A percentile compares a stretch with the other conserved stretches of the same genome.
These are phyloP conservation scores for Lactarius akahatsu DNA, from an alignment of 768 basidiomycete genomes.

Conservation along the genomic window DNA sequence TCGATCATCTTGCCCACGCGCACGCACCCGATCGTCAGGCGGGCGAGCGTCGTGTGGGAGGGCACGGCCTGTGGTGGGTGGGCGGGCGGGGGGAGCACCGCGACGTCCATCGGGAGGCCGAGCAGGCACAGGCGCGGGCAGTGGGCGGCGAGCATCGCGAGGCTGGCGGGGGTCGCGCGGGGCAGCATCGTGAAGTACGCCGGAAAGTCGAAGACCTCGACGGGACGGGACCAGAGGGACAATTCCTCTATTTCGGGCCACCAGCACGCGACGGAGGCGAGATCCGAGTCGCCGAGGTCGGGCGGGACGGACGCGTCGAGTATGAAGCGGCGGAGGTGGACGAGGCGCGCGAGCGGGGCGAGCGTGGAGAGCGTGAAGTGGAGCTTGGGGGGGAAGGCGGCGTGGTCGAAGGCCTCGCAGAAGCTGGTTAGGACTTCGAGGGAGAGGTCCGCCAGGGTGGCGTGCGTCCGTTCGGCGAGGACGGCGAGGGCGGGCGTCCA, in stretches of 20 bases:
- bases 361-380: conserved; percentile 33
- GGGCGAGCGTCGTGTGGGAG: conserved; percentile 26
- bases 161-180: conserved; percentile 31
- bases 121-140: conserved; percentile 32
- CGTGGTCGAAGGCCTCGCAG: conserved; percentile 27
- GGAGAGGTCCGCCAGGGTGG: conserved; percentile 23
- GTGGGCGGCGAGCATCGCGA: conserved; percentile 30
- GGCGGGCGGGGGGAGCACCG: conserved; percentile 10
- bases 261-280: conserved; percentile 33
- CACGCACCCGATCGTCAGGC: conserved; percentile 31
- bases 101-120: conserved; percentile 30
- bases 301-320: conserved; percentile 33
- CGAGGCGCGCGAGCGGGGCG: conserved; percentile 32
- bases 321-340: conserved; percentile 32
- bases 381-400: conserved; percentile 26
- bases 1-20: conserved; percentile 25
- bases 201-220: conserved; percentile 27
- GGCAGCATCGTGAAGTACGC: conserved; percentile 28
- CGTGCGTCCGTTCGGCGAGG: conserved; percentile 24
- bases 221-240: conserved; percentile 31
- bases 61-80: conserved; percentile 11
- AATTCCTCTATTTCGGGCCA: conserved; percentile 35
- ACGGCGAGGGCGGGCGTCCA: conserved; percentile 27
- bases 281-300: conserved; percentile 33
- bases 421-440: conserved; percentile 28